These are phyloP conservation scores for Magnusiomyces paraingens DNA, from an alignment of 1,139 yeast genomes.

Conservation along the genomic window DNA sequence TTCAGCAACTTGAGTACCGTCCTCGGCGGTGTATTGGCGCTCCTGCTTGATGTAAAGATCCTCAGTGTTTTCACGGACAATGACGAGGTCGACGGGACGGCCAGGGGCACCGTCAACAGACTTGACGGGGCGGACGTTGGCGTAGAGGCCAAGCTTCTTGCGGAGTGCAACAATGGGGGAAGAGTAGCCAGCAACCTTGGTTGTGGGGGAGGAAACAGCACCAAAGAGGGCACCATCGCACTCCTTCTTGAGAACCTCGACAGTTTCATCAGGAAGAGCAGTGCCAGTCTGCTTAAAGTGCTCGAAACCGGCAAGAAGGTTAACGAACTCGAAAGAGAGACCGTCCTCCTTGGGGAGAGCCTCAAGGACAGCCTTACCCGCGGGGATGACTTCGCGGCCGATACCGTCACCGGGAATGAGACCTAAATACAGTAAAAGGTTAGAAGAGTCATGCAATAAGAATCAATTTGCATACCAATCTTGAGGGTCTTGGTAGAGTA, in stretches of 20 bases:
- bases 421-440: constrained; percentile 31
- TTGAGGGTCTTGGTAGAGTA: constrained; percentile 27
- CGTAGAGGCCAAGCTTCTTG: constrained; percentile 88
- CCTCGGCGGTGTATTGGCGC: constrained; percentile 58
- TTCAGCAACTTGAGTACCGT: constrained; percentile 84
- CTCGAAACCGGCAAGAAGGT: constrained; percentile 91
- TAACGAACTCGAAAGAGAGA: constrained; percentile 74
- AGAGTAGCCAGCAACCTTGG: constrained; percentile 91
- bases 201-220: constrained; percentile 89
- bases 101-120: constrained; percentile 71
- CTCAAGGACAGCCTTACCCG: constrained; percentile 82
- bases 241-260: constrained; percentile 63
- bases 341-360: constrained; percentile 70
- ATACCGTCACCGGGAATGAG: constrained; percentile 98
- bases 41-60: constrained; percentile 95
- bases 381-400: constrained; percentile 94
- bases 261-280: constrained; percentile 91
- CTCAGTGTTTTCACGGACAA: constrained; percentile 97
- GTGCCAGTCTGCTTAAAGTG: constrained; percentile 87
- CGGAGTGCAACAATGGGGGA: constrained; percentile 97
- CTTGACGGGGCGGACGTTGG: constrained; percentile 96
- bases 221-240: constrained; percentile 98
- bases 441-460: neutral
- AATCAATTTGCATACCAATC: constrained; percentile 23
- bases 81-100: constrained; percentile 92